phyloP scores from a whole-genome alignment of 2,329 filamentous ascomycete species.

The Fusarium sp. region DNA sequence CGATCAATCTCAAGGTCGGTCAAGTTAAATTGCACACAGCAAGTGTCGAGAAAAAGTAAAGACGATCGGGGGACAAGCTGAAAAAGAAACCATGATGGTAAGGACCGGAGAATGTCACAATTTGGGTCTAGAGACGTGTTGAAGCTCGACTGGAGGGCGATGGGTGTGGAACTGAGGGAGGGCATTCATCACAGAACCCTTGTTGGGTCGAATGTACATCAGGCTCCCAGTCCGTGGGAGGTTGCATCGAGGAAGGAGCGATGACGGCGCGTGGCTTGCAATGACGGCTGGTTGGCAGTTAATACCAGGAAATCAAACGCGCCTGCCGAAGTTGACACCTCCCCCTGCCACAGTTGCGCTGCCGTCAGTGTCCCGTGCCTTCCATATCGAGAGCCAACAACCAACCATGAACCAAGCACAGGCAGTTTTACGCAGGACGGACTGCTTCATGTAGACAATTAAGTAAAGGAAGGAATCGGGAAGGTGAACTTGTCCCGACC shows the following conservation, averaged over 20 bases:
- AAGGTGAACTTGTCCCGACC: background rate
- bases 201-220: background rate
- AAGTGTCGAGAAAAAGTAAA: slow-evolving; percentile 9
- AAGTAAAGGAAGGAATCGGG: background rate
- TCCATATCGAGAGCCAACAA: background rate
- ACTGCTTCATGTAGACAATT: background rate
- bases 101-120: background rate
- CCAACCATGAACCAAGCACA: background rate
- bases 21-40: slow-evolving; percentile 14
- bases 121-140: background rate
- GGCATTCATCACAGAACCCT: background rate
- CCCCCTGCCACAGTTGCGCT: background rate
- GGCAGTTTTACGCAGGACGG: background rate
- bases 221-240: background rate
- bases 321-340: slow-evolving; percentile 9
- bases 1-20: slow-evolving; percentile 24
- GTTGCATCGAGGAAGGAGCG: slow-evolving; percentile 13
- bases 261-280: slow-evolving; percentile 7
- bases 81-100: background rate
- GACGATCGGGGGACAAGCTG: background rate
- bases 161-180: background rate
- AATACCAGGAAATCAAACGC: slow-evolving; percentile 31
- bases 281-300: slow-evolving; percentile 7
- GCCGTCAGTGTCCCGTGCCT: background rate
- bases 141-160: background rate